These are phyloP conservation scores for Anthostomella pinea DNA, from an alignment of 2,329 filamentous ascomycete species.

Conservation along the genomic window DNA sequence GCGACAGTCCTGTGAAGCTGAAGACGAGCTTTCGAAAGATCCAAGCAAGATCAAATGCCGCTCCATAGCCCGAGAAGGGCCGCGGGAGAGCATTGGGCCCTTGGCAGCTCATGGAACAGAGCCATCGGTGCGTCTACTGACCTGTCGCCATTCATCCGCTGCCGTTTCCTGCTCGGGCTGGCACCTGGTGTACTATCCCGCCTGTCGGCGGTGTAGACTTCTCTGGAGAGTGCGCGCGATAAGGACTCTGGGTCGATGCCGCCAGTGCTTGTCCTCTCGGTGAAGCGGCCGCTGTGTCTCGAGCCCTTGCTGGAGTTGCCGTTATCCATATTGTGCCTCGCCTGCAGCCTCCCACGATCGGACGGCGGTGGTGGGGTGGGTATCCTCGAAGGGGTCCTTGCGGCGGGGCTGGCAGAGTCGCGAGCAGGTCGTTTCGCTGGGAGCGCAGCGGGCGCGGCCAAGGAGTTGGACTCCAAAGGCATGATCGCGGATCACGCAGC, in stretches of 20 bases:
- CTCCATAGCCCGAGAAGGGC: too few relatives aligned
- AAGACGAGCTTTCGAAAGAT: constrained; percentile 21
- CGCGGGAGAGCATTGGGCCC: neutral
- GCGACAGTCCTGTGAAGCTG: neutral
- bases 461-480: constrained; percentile 33
- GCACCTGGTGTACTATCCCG: constrained; percentile 51
- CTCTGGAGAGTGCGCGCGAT: constrained; percentile 49
- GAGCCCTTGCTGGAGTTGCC: constrained; percentile 32
- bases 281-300: constrained; percentile 35
- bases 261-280: constrained; percentile 35
- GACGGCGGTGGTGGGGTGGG: constrained; percentile 44
- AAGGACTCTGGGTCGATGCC: constrained; percentile 49
- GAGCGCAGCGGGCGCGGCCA: constrained; percentile 21
- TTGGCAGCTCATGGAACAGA: neutral
- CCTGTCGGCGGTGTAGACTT: constrained; percentile 48
- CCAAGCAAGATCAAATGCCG: too few relatives aligned
- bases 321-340: constrained; percentile 38
- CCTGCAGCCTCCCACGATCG: constrained; percentile 43
- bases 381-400: constrained; percentile 36
- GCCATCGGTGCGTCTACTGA: constrained; percentile 32
- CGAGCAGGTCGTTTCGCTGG: constrained; percentile 31
- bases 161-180: constrained; percentile 57
- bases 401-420: constrained; percentile 34
- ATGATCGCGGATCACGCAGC: constrained; percentile 25
- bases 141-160: constrained; percentile 61